These are phyloP conservation scores for Cryptococcus wingfieldii DNA, from an alignment of 1,284 basidiomycete species.

Conservation along the genomic window DNA sequence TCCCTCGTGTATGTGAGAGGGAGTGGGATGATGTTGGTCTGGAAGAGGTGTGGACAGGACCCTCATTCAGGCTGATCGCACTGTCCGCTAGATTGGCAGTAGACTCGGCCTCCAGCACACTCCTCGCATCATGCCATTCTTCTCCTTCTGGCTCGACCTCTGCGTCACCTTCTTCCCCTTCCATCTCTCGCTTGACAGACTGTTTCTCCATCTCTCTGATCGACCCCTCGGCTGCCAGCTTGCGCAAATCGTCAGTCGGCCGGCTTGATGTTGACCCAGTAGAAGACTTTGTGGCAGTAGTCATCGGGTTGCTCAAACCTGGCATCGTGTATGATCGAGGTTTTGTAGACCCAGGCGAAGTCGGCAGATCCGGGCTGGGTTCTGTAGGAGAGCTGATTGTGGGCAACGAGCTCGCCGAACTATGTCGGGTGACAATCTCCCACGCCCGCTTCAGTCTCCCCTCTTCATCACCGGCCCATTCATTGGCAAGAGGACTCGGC, in stretches of 20 bases:
- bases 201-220: conserved; percentile 14
- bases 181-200: conserved; percentile 6
- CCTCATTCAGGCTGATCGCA: conserved; percentile 3
- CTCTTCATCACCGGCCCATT: conserved; percentile 27
- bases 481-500: conserved; percentile 42
- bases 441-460: too few relatives aligned
- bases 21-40: background rate
- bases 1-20: background rate
- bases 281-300: background rate
- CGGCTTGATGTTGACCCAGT: background rate
- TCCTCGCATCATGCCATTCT: conserved; percentile 21
- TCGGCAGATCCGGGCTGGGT: conserved; percentile 1
- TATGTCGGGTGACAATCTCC: too few relatives aligned
- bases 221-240: conserved; percentile 17
- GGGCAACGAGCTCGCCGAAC: too few relatives aligned
- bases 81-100: background rate
- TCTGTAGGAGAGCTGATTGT: background rate
- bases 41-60: background rate
- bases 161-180: conserved; percentile 8
- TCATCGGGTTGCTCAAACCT: background rate
- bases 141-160: conserved; percentile 16
- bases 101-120: background rate
- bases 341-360: conserved; percentile 12
- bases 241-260: conserved; percentile 21
- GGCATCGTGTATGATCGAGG: conserved; percentile 37